A percentile compares a stretch with the other conserved stretches of the same genome.
Evolutionary conservation across 306 rosid species (phyloP).

Genomic region (Chamaecrista fasciculata): DNA sequence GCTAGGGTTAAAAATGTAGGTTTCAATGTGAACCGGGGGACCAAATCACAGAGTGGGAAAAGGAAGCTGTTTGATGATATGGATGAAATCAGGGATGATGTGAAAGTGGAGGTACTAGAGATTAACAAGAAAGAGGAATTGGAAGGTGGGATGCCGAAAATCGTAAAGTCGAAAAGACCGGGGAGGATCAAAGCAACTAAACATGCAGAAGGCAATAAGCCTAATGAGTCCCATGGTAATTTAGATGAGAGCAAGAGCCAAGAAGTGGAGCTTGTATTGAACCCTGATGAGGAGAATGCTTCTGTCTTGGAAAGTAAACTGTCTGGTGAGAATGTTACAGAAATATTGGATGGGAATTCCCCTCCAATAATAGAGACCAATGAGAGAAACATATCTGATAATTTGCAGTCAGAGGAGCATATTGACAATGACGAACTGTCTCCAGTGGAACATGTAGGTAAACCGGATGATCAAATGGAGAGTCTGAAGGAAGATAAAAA

Average conservation of each 20-base stretch:
- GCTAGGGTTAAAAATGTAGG: conserved; percentile 44
- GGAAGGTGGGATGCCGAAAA: conserved; percentile 45
- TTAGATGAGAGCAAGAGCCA: conserved; percentile 41
- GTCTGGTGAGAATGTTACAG: conserved; percentile 31
- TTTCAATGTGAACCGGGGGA: conserved; percentile 40
- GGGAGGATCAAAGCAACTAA: conserved; percentile 56
- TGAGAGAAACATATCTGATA: conserved; percentile 32
- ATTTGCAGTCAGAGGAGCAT: conserved; percentile 42
- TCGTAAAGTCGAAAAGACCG: conserved; percentile 55
- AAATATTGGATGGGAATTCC: conserved; percentile 31
- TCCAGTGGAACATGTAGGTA: conserved; percentile 34
- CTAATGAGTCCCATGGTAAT: conserved; percentile 29
- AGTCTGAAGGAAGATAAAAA: conserved; percentile 39
- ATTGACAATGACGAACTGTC: conserved; percentile 34
- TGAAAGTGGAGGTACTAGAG: conserved; percentile 28
- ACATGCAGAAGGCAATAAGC: conserved; percentile 35
- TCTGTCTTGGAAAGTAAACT: conserved; percentile 20
- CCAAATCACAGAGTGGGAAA: conserved; percentile 41
- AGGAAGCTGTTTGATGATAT: conserved; percentile 57
- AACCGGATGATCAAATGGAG: conserved; percentile 44
- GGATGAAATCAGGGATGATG: conserved; percentile 30
- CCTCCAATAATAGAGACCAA: conserved; percentile 20
- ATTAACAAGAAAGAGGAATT: conserved; percentile 41
- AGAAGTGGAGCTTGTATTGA: conserved; percentile 31
- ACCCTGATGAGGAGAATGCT: conserved; percentile 31